Evolutionary conservation across 2,329 filamentous ascomycete species (phyloP).

Genomic region (Penicillium corylophilum): DNA sequence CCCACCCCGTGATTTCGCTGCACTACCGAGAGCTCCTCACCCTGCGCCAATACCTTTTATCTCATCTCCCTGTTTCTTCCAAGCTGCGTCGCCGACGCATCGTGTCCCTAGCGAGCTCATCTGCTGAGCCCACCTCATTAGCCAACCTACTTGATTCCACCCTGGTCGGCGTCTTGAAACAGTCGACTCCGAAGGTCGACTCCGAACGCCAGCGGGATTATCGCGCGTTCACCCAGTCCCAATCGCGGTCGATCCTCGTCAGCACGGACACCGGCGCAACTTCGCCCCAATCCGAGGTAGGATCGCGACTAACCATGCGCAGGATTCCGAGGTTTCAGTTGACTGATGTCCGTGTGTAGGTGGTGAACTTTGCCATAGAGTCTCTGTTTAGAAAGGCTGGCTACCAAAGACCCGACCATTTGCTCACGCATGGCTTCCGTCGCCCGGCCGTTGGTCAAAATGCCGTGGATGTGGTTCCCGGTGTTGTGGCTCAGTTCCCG

Average conservation of each 20-base stretch:
- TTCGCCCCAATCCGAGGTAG: conserved; percentile 65
- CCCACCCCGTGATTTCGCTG: conserved; percentile 64
- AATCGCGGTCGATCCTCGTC: conserved; percentile 38
- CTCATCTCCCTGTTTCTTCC: conserved; percentile 65
- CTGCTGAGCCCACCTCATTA: conserved; percentile 34
- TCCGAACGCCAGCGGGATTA: conserved; percentile 55
- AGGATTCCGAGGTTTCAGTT: conserved; percentile 6
- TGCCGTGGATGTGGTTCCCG: conserved; percentile 57
- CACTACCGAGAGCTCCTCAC: conserved; percentile 67
- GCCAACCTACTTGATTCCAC: conserved; percentile 65
- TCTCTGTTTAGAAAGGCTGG: conserved; percentile 65
- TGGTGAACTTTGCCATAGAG: conserved; percentile 77
- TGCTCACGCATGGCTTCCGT: conserved; percentile 82
- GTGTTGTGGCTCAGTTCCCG: conserved; percentile 61
- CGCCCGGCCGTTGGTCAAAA: conserved; percentile 37
- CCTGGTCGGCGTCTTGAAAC: conserved; percentile 58
- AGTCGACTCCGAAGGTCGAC: conserved; percentile 30
- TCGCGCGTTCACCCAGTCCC: conserved; percentile 62
- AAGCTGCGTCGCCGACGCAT: conserved; percentile 52
- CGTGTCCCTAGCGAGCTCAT: conserved; percentile 26
- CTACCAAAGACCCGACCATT: conserved; percentile 62
- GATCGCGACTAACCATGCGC: conserved; percentile 14
- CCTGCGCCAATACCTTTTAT: conserved; percentile 69
- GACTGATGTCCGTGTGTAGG: conserved; percentile 45
- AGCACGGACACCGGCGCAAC: conserved; percentile 39